Percentiles rank a stretch among this genome's conserved stretches.
These are phyloP conservation scores for Cyclotella cryptica DNA, from an alignment of 108 stramenopile genomes.

Conservation along the genomic window DNA sequence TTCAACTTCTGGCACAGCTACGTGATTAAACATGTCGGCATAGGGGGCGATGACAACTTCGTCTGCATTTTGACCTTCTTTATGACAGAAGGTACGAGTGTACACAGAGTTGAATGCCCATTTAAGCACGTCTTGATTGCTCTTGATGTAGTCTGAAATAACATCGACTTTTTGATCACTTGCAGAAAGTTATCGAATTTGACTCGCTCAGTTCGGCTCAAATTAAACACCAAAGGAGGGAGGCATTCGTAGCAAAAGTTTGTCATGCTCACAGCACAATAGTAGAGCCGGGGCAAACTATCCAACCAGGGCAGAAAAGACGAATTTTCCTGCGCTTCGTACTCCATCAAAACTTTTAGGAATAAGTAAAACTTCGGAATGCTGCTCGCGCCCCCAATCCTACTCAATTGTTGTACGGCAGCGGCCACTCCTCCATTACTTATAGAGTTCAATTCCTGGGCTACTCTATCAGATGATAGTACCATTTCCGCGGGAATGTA, in stretches of 20 bases:
- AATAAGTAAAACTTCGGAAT: conserved; percentile 58
- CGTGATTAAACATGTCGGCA: conserved; percentile 58
- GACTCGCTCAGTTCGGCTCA: conserved; percentile 30
- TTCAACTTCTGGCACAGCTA: conserved; percentile 51
- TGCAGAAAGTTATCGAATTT: conserved; percentile 49
- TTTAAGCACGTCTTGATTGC: conserved; percentile 33
- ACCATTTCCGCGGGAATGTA: conserved; percentile 44
- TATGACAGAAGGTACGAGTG: conserved; percentile 42
- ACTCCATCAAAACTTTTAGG: conserved; percentile 63
- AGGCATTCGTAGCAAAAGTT: conserved; percentile 58
- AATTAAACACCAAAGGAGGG: conserved; percentile 53
- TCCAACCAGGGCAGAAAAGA: conserved; percentile 60
- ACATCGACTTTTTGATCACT: conserved; percentile 47
- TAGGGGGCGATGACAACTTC: conserved; percentile 46
- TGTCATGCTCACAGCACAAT: conserved; percentile 60
- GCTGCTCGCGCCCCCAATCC: conserved; percentile 31
- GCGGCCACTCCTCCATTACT: conserved; percentile 21
- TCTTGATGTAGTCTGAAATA: conserved; percentile 35
- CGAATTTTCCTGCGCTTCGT: conserved; percentile 51
- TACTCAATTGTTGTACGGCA: conserved; percentile 38
- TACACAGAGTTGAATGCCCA: conserved; percentile 55
- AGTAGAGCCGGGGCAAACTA: conserved; percentile 59
- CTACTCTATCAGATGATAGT: conserved; percentile 19
- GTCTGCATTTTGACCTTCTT: conserved; percentile 43
- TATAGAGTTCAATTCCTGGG: conserved; percentile 24